Percentiles rank a stretch among this genome's conserved stretches.
Conservation (phyloP, 164 flowering plant genomes). For the Macadamia integrifolia region DNA sequence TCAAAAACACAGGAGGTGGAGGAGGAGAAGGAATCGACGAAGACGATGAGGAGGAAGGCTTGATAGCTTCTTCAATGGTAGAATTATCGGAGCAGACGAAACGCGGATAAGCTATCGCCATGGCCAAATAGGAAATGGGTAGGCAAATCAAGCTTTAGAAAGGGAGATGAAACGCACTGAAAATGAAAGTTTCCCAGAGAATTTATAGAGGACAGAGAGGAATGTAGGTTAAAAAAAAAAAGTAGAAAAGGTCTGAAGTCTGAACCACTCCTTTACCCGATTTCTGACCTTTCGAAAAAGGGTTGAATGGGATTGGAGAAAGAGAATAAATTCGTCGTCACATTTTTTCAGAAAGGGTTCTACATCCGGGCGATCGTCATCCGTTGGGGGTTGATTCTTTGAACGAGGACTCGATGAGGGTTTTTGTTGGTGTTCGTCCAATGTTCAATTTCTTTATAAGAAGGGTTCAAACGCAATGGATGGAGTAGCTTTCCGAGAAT, state of each 20-base stretch:
- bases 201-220: not conserved
- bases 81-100: constrained; percentile 23
- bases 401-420: no score
- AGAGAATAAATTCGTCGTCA: not conserved
- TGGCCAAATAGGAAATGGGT: not conserved
- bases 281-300: not conserved
- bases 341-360: no score
- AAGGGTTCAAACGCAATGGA: no score
- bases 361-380: no score
- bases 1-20: constrained; percentile 31
- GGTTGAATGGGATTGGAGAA: not conserved
- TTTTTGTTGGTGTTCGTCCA: no score
- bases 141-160: not conserved
- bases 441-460: no score
- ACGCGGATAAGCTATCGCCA: constrained; percentile 47
- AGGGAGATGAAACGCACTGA: not conserved
- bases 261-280: not conserved
- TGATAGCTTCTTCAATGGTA: constrained; percentile 18
- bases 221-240: not conserved
- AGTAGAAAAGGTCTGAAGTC: not conserved
- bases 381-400: no score
- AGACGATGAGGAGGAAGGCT: constrained; percentile 15
- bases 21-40: constrained; percentile 8
- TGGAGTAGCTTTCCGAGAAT: no score
- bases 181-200: not conserved